Base-by-base conservation (phyloP, 2,329 filamentous ascomycete species). In the Fusarium piperis region DNA sequence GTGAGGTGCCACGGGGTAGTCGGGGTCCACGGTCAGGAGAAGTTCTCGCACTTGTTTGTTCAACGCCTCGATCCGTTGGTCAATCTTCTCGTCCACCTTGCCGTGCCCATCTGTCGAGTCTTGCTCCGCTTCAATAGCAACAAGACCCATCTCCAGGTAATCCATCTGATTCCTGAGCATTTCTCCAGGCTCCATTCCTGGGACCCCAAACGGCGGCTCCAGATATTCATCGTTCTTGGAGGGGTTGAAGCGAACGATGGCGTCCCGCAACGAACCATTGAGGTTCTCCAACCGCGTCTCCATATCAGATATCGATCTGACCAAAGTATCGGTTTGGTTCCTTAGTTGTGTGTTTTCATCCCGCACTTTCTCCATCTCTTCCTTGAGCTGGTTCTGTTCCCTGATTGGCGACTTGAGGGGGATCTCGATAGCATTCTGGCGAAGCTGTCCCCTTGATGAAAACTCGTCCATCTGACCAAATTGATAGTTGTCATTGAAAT, bases 401-500 rank as follows among this genome's bases (percentile, higher is more conserved):
- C 87, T 85, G 33, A 85, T 83, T 0, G 87, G 87, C 16, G 88
- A 89, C 75, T 88, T 89, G 33, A 85, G 74, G n/a, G 88, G 88
- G 12, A 90, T 89, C 63, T 88, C 86, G n/a, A 89, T 85, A 26
- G 82, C 78, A 58, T 84, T 83, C 64, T 84, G 83, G 57, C 80
- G 81, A 33, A 77, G 75, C 18, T 76, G 75, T 23, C 78, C 74
- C 55, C 64, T 71, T 3, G 74, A 57, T 15, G 75, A 67, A 7
- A 74, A 71, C 65, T 83, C 86, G 69, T 93, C 90, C 20, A 91
- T 80, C 65, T 89, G 87, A 72, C 94, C 92, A 7, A 92, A 87
- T 12, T 76, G 91, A 77, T 95, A 96, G 9, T 46, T 87, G 71
- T 96, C 93, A 76, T 97, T 93, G 75, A 97, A 94, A 53, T 91